Percentiles rank a stretch among this genome's conserved stretches.
These are phyloP conservation scores for Raffaelea ambrosiae DNA, from an alignment of 2,329 filamentous ascomycete species.

Conservation along the genomic window DNA sequence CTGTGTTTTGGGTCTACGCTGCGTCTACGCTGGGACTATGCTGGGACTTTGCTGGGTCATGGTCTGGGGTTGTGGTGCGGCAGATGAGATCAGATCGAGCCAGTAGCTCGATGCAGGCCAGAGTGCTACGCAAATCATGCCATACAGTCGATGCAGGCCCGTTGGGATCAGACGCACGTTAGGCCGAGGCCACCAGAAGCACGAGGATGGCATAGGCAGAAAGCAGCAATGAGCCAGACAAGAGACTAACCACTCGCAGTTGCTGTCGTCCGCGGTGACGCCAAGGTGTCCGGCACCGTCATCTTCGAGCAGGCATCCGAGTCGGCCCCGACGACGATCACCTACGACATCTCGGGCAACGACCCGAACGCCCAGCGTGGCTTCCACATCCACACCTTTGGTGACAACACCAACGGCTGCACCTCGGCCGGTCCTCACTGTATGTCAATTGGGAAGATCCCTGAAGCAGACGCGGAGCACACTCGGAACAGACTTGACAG, in stretches of 20 bases:
- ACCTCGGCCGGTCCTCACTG: constrained; percentile 97
- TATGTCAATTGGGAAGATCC: constrained; percentile 52
- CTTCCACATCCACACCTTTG: constrained; percentile 98
- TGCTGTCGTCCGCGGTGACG: constrained; percentile 95
- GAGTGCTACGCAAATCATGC: no score
- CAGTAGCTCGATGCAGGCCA: no score
- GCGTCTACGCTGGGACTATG: no score
- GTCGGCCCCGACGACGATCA: constrained; percentile 72
- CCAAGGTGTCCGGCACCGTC: constrained; percentile 87
- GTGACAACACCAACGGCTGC: constrained; percentile 99
- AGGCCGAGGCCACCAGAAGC: not conserved
- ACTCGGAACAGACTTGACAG: no score
- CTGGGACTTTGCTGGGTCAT: no score
- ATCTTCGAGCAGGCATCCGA: constrained; percentile 90
- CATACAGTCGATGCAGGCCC: not conserved
- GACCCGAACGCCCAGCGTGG: constrained; percentile 94
- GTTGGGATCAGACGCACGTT: not conserved
- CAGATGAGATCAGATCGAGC: no score
- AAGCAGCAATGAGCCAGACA: constrained; percentile 10
- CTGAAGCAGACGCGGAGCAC: no score
- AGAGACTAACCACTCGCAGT: constrained; percentile 45
- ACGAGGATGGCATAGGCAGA: not conserved
- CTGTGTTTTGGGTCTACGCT: not conserved
- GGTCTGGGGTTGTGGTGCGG: no score
- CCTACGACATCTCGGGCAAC: constrained; percentile 87